Evolutionary conservation across 331 rosid genomes (phyloP).

Genomic region (Dryas integrifolia): DNA sequence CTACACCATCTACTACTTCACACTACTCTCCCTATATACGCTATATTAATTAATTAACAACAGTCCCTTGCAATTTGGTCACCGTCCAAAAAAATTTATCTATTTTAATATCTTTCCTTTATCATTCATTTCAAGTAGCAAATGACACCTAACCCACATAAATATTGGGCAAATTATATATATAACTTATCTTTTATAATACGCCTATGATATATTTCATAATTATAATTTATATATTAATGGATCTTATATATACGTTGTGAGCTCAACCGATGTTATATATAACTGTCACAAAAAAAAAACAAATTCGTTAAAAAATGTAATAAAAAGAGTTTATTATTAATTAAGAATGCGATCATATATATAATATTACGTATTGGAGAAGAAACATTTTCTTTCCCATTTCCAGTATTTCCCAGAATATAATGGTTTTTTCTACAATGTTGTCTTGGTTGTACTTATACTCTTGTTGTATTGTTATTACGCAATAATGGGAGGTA

Average conservation of each 20-base stretch:
- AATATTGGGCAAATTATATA: no score
- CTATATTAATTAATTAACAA: slow-evolving; percentile 4
- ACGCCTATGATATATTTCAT: no score
- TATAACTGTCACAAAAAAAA: no score
- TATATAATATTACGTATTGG: no score
- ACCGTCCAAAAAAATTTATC: slow-evolving; percentile 33
- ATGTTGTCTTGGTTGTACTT: slow-evolving; percentile 3
- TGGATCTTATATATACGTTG: no score
- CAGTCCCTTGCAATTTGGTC: slow-evolving; percentile 32
- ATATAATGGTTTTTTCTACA: not conserved
- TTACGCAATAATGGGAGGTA: slow-evolving; percentile 20
- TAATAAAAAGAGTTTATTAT: not conserved
- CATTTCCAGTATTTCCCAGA: not conserved
- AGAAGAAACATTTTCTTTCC: not conserved
- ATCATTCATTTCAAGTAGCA: slow-evolving; percentile 6
- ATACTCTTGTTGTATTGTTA: slow-evolving; percentile 21
- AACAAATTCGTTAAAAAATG: not conserved
- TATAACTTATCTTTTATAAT: no score
- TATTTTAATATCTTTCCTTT: not conserved
- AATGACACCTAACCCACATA: not conserved
- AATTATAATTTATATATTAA: no score
- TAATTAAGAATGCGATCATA: not conserved
- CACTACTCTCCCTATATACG: slow-evolving; percentile 15
- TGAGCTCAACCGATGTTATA: no score
- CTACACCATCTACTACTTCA: slow-evolving; percentile 46